A percentile compares a stretch with the other conserved stretches of the same genome.
Evolutionary conservation across 805 yeast genomes (phyloP).

Genomic region (Metschnikowia dekortorum): DNA sequence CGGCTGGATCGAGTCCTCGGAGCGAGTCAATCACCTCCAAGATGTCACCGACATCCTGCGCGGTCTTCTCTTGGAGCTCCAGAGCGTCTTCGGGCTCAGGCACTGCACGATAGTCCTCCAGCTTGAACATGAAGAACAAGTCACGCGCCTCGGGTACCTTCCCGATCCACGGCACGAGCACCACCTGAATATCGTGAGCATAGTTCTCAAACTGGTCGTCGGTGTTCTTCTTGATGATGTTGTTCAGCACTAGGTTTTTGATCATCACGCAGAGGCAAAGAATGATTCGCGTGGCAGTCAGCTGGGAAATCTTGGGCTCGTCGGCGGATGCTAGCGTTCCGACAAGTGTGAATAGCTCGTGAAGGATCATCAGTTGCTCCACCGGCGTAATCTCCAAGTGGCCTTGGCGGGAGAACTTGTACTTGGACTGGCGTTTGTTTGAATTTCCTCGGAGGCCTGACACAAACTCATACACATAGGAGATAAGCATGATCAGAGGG

Average conservation of each 20-base stretch:
- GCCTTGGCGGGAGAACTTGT: slow-evolving; percentile 56
- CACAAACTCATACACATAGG: slow-evolving; percentile 59
- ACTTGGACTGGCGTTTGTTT: slow-evolving; percentile 17
- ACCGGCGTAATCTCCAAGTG: slow-evolving; percentile 48
- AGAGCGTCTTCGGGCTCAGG: not conserved
- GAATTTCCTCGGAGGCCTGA: slow-evolving; percentile 52
- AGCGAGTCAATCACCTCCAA: slow-evolving; percentile 6
- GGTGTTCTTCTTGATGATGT: slow-evolving; percentile 35
- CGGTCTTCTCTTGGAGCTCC: not conserved
- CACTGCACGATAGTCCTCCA: slow-evolving; percentile 9
- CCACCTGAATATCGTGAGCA: slow-evolving; percentile 53
- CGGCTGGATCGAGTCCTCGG: slow-evolving; percentile 2
- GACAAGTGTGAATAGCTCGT: slow-evolving; percentile 61
- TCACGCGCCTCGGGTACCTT: slow-evolving; percentile 58
- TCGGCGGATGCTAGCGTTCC: slow-evolving; percentile 30
- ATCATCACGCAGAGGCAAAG: slow-evolving; percentile 61
- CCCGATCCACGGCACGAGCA: slow-evolving; percentile 64
- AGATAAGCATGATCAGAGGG: slow-evolving; percentile 50
- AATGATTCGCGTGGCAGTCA: slow-evolving; percentile 33
- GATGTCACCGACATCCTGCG: not conserved
- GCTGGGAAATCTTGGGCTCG: slow-evolving; percentile 11
- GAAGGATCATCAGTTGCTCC: slow-evolving; percentile 63
- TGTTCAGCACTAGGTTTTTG: slow-evolving; percentile 43
- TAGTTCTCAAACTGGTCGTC: slow-evolving; percentile 44
- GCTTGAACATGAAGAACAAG: slow-evolving; percentile 42